Evolutionary conservation across 371 early-diverging fungal genomes (phyloP), one percentile per base, ranked within the genome.

Genomic region (Blakeslea trispora): DNA sequence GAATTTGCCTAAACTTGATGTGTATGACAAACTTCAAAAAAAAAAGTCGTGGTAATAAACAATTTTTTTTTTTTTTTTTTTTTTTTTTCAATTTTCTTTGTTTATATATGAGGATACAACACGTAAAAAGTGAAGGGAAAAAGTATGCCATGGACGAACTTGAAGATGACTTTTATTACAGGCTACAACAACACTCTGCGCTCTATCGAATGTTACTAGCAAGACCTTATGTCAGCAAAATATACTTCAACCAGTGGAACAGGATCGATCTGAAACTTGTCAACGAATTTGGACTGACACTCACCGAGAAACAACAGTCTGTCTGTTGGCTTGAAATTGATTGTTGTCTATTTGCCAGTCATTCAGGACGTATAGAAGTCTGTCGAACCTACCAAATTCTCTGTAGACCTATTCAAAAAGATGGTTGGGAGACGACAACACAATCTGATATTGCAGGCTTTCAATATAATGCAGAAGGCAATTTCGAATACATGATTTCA

Each of bases 201-300:
- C 31, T 71, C 15, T 66, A 68, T 34, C 55, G 75, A 34, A 57
- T 66, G 13, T 50, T 63, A 1, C 48, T 71, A 5, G 23, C 43
- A 9, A 50, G 59, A 14, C 63, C 66, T 8, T 59, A 64, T 28
- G 32, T 34, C 3, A 53, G 28, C 3, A 45, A 50, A 10, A 15
- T 72, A 7, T n/a, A 44, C 0, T 39, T 57, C 5, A 61, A 62
- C 17, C 44, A 54, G 5, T 77, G 77, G 77, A 52, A 71, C 28
- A 61, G 72, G 14, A 50, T 77, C 23, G 68, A 71, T 35, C 44
- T 77, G 17, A 61, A 65, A 17, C 19, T 77, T 1, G 69, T 71
- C 7, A 77, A 71, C 41, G 77, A 77, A 31, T 45, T 71, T 18
- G 74, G 71, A 1, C 35, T 73, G n/a, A 34, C 66, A 0, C 44